Conservation (phyloP, 495 filamentous ascomycete genomes). For the Penicillium canariense region DNA sequence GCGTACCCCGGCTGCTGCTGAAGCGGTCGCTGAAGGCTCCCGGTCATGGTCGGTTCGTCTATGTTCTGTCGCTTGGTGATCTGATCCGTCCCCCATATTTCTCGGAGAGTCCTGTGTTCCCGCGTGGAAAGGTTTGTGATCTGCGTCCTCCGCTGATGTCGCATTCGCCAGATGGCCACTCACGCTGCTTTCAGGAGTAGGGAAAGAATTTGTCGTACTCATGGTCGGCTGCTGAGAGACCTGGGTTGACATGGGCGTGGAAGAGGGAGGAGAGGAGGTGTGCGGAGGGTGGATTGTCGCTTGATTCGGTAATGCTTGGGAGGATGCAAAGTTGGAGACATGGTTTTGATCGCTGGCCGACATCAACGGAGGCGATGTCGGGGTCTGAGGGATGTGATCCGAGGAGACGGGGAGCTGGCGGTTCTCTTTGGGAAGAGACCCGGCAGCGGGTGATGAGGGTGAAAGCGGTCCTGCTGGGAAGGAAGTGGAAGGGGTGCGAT, state of each 20-base stretch:
- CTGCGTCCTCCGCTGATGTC: conserved; percentile 33
- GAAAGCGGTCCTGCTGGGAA: conserved; percentile 44
- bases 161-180: conserved; percentile 33
- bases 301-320: conserved; percentile 47
- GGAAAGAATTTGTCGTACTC: conserved; percentile 45
- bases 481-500: conserved; percentile 37
- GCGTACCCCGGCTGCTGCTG: conserved; percentile 19
- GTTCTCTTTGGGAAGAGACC: conserved; percentile 38
- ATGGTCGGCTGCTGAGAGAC: conserved; percentile 43
- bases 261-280: conserved; percentile 45
- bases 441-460: conserved; percentile 43
- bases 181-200: conserved; percentile 48
- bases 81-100: conserved; percentile 14
- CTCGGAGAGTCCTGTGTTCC: conserved; percentile 23
- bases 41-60: conserved; percentile 42
- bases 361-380: conserved; percentile 54
- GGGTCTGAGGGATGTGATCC: conserved; percentile 45
- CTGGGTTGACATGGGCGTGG: conserved; percentile 48
- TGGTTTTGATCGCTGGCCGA: conserved; percentile 50
- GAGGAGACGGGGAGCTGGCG: conserved; percentile 26
- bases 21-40: conserved; percentile 15
- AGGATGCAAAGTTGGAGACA: conserved; percentile 46
- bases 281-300: conserved; percentile 40
- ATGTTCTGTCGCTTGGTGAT: conserved; percentile 29
- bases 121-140: conserved; percentile 31